phyloP scores from a whole-genome alignment of 257 asterid genomes.

The Nicotiana tabacum region DNA sequence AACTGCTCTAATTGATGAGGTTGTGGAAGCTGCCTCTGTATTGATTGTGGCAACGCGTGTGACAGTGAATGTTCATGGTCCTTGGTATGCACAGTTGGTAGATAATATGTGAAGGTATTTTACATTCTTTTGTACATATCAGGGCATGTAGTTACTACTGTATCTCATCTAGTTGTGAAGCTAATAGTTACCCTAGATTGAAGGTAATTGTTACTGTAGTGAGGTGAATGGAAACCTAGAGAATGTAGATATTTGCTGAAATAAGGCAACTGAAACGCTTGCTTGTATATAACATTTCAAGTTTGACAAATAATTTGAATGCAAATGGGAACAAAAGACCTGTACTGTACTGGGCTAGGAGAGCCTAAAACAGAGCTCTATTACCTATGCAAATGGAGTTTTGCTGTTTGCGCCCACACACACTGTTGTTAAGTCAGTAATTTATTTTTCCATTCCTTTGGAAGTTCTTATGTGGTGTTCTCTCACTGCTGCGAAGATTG shows the following conservation, averaged over 20 bases:
- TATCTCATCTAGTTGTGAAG: neutral
- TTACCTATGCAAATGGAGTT: too few species aligned
- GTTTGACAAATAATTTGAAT: neutral
- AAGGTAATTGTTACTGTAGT: neutral
- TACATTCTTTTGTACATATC: slow-evolving; percentile 9
- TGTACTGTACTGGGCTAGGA: neutral
- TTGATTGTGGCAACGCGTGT: slow-evolving; percentile 53
- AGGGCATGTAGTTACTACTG: neutral
- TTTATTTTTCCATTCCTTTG: neutral
- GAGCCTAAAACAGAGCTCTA: neutral
- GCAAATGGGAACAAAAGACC: neutral
- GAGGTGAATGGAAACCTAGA: neutral
- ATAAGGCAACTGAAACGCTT: neutral
- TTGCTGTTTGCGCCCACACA: neutral
- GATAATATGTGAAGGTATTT: slow-evolving; percentile 23
- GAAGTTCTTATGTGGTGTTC: neutral
- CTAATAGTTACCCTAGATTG: neutral
- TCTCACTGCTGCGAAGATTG: neutral
- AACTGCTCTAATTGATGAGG: slow-evolving; percentile 35
- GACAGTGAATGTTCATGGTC: slow-evolving; percentile 65
- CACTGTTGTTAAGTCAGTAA: neutral
- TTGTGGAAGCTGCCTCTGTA: slow-evolving; percentile 46
- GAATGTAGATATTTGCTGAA: neutral
- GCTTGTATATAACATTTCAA: neutral
- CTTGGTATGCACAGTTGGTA: slow-evolving; percentile 60